These are phyloP conservation scores for Colletotrichum somersetense DNA, from an alignment of 2,329 filamentous ascomycete species.

Conservation along the genomic window DNA sequence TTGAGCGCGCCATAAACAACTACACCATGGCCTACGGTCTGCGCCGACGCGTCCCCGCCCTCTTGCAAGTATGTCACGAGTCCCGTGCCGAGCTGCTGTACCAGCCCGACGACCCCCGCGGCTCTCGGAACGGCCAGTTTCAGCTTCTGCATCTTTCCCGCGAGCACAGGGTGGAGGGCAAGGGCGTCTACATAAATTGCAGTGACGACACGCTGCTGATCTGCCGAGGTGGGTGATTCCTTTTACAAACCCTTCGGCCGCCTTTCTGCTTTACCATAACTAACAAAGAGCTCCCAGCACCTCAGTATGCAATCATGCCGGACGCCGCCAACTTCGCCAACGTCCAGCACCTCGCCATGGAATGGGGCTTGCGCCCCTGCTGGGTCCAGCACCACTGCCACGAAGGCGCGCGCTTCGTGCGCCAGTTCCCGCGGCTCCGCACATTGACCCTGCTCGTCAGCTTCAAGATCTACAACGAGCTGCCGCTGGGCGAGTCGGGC, in stretches of 20 bases:
- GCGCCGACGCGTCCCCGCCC: slow-evolving; percentile 16
- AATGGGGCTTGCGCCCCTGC: slow-evolving; percentile 37
- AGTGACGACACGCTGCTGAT: slow-evolving; percentile 21
- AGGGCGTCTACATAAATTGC: slow-evolving; percentile 23
- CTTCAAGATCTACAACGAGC: slow-evolving; percentile 2
- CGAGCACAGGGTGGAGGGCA: neutral
- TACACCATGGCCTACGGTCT: slow-evolving; percentile 12
- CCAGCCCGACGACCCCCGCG: neutral
- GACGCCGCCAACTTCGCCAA: slow-evolving; percentile 15
- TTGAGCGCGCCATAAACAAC: slow-evolving; percentile 20
- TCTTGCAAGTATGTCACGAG: slow-evolving; percentile 24
- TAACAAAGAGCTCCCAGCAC: neutral
- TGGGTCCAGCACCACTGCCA: slow-evolving; percentile 21
- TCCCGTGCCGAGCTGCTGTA: slow-evolving; percentile 22
- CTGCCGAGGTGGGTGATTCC: slow-evolving; percentile 20
- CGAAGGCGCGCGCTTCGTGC: slow-evolving; percentile 12
- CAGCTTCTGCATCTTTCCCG: slow-evolving; percentile 14
- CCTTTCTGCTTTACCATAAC: neutral
- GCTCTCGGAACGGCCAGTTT: neutral
- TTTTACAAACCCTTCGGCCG: neutral
- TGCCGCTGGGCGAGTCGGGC: neutral
- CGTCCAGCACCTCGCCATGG: slow-evolving; percentile 36
- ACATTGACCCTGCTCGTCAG: slow-evolving; percentile 31
- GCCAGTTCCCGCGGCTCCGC: slow-evolving; percentile 25
- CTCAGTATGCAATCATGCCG: neutral